phyloP scores from a whole-genome alignment of 1,284 basidiomycete species.

The Cystobasidium slooffiae region DNA sequence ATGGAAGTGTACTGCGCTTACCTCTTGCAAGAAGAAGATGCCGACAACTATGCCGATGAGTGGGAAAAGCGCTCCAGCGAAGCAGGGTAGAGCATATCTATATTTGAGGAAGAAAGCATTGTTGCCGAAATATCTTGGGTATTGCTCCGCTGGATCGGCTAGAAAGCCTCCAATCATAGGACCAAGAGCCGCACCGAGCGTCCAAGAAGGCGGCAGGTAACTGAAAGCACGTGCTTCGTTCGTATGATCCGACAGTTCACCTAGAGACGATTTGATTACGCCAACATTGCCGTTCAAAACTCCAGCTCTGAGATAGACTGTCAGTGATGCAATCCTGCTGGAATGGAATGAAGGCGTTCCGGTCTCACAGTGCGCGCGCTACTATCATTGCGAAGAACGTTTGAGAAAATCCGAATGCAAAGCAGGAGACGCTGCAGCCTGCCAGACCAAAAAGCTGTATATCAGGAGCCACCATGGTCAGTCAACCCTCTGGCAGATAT shows the following conservation, averaged over 20 bases:
- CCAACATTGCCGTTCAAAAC: conserved; percentile 48
- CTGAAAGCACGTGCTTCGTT: conserved; percentile 52
- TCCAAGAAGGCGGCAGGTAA: conserved; percentile 50
- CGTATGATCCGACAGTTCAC: conserved; percentile 52
- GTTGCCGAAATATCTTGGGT: conserved; percentile 51
- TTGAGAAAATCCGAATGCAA: conserved; percentile 57
- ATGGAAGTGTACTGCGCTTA: conserved; percentile 13
- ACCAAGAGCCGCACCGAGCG: conserved; percentile 47
- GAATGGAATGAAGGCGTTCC: not conserved
- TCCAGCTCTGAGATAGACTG: not conserved
- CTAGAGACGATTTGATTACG: conserved; percentile 50
- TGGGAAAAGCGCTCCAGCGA: conserved; percentile 54
- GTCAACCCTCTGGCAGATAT: conserved; percentile 51
- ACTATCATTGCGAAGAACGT: conserved; percentile 55
- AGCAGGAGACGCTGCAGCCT: conserved; percentile 55
- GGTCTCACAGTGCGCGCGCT: conserved; percentile 48
- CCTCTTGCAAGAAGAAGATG: conserved; percentile 56
- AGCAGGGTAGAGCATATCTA: conserved; percentile 57
- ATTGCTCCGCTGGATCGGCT: conserved; percentile 53
- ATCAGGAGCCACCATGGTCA: conserved; percentile 54
- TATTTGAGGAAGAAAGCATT: conserved; percentile 50
- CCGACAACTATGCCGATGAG: conserved; percentile 53
- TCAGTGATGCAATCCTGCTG: not conserved
- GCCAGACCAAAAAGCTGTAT: conserved; percentile 54
- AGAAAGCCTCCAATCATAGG: conserved; percentile 52